phyloP scores from a whole-genome alignment of 768 basidiomycete species.

The Tulasnella calospora region DNA sequence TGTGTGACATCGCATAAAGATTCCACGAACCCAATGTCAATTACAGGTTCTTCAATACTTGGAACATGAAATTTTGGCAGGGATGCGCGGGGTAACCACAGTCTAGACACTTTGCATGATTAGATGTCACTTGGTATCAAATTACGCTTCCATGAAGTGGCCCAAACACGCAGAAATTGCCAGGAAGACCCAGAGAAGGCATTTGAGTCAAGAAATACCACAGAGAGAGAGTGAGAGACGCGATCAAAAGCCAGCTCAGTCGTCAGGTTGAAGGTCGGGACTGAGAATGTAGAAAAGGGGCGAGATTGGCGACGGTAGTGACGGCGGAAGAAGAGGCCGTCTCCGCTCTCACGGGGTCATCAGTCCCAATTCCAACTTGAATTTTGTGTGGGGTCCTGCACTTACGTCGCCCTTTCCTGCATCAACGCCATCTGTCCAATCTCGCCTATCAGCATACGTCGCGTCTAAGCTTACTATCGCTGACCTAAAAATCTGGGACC shows the following conservation, averaged over 20 bases:
- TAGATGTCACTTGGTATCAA: background rate
- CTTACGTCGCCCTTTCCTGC: background rate
- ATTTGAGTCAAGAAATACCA: background rate
- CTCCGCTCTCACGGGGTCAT: background rate
- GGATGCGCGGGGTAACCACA: background rate
- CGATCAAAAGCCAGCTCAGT: background rate
- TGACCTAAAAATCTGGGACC: background rate
- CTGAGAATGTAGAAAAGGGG: background rate
- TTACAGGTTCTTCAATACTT: background rate
- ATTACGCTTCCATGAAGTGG: background rate
- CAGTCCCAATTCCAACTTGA: slow-evolving; percentile 3
- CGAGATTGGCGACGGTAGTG: background rate
- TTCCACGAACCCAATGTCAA: background rate
- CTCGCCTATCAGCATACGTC: background rate
- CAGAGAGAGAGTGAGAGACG: background rate
- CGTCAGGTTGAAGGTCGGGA: background rate
- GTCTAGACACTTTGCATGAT: slow-evolving; percentile 2
- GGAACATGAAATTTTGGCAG: background rate
- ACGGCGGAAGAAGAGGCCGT: background rate
- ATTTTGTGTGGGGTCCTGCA: slow-evolving; percentile 4
- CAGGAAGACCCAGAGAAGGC: background rate
- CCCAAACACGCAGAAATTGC: background rate
- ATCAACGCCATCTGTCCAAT: background rate
- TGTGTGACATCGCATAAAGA: background rate
- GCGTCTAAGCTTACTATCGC: background rate